Evolutionary conservation across 306 rosid species (phyloP).

Genomic region (Rosa persica): DNA sequence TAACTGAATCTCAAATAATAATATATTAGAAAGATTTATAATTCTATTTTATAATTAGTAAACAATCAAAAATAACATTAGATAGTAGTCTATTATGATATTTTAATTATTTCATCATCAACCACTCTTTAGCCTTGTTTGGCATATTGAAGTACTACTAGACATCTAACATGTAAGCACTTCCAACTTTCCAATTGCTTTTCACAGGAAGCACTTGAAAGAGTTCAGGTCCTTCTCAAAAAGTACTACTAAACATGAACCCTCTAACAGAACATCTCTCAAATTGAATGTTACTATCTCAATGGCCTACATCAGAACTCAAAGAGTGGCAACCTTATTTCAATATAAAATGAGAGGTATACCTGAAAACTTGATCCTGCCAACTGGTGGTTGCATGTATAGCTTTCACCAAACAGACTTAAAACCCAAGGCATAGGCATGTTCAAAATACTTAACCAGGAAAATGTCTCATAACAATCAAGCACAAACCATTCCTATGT

Average conservation of each 20-base stretch:
- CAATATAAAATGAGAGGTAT: slow-evolving; percentile 31
- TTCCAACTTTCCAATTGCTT: too few relatives aligned
- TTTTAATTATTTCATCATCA: too few relatives aligned
- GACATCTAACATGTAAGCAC: too few relatives aligned
- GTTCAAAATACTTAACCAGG: slow-evolving; percentile 9
- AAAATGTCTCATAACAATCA: slow-evolving; percentile 15
- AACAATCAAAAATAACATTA: too few relatives aligned
- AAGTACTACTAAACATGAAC: neutral
- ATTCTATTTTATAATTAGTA: too few relatives aligned
- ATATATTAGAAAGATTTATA: too few relatives aligned
- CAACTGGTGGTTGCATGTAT: slow-evolving; percentile 73
- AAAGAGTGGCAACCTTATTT: slow-evolving; percentile 20
- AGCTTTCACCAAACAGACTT: slow-evolving; percentile 36
- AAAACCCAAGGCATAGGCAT: slow-evolving; percentile 40
- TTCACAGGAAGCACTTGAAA: neutral
- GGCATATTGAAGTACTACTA: too few relatives aligned
- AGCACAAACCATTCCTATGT: slow-evolving; percentile 3
- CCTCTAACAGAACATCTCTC: neutral
- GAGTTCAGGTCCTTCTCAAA: neutral
- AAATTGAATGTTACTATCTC: neutral
- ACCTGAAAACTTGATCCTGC: slow-evolving; percentile 46
- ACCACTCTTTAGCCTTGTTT: too few relatives aligned
- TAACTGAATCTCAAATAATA: too few relatives aligned
- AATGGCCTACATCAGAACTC: slow-evolving; percentile 1
- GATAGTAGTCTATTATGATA: too few relatives aligned